A percentile compares a stretch with the other conserved stretches of the same genome.
Conservation (phyloP, 768 basidiomycete genomes). For the Lentinus brumalis region DNA sequence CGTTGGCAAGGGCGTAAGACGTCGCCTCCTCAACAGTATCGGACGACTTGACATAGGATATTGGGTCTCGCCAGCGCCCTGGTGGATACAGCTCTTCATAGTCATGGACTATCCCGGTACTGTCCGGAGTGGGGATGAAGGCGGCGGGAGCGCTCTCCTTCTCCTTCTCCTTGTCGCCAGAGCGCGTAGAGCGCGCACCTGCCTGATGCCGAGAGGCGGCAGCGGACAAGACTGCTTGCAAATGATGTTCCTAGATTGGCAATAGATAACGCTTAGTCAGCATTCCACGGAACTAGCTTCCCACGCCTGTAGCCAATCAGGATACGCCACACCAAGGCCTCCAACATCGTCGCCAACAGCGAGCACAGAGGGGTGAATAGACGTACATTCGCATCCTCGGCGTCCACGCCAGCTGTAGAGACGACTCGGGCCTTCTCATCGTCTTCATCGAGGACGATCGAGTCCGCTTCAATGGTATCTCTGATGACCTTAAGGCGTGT, state of each 20-base stretch:
- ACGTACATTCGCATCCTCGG: constrained; percentile 87
- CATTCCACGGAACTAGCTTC: constrained; percentile 52
- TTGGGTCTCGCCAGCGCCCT: constrained; percentile 73
- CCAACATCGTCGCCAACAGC: constrained; percentile 45
- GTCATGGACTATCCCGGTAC: constrained; percentile 75
- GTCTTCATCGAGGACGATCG: constrained; percentile 81
- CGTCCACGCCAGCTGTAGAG: constrained; percentile 85
- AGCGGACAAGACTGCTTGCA: constrained; percentile 59
- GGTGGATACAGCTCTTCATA: constrained; percentile 77
- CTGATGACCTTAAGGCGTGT: constrained; percentile 83
- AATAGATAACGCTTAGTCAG: constrained; percentile 46
- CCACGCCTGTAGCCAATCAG: constrained; percentile 50
- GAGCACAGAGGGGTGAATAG: constrained; percentile 35
- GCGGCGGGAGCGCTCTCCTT: constrained; percentile 52
- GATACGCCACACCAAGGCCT: constrained; percentile 41
- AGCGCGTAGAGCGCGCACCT: constrained; percentile 38
- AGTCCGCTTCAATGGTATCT: constrained; percentile 80
- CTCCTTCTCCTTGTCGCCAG: constrained; percentile 35
- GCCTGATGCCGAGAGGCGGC: constrained; percentile 51
- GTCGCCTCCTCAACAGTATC: constrained; percentile 82
- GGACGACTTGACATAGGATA: constrained; percentile 77
- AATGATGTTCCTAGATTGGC: constrained; percentile 52
- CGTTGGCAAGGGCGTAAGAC: constrained; percentile 62
- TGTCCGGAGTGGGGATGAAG: constrained; percentile 93
- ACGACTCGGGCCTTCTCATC: constrained; percentile 83